Evolutionary conservation across 2,329 filamentous ascomycete species (phyloP), one percentile per base, ranked within the genome.

Genomic region (Trichoderma harzianum): DNA sequence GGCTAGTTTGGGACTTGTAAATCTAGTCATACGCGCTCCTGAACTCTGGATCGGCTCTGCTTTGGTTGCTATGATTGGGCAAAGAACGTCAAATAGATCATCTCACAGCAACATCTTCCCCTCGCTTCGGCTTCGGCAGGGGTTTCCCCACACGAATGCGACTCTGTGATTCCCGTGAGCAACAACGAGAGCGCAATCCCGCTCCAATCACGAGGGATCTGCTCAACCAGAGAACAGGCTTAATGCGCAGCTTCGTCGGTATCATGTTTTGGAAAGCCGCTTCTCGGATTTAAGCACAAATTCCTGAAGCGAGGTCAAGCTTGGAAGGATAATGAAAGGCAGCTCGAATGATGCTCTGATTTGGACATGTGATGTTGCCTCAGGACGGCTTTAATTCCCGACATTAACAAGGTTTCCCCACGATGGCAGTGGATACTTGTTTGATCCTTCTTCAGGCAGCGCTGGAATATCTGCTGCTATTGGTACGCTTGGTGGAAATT

Each of bases 381-480:
- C 55, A 34, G 30, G 57, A 60, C 30, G 57, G 57, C 57, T 62
- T 62, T 62, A 67, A 26, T 63, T 24, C 64, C 47, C 64, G 51
- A 66, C 11, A 26, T 32, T 21, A 66, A 66, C 47, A 67, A 36
- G 64, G 6, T 53, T 67, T 39, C 47, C 47, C 64, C 64, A 67
- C 30, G 64, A 67, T 67, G 26, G 36, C 18, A 57, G 64, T 57
- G 64, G 63, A 34, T 36, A 28, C 64, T 57, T 39, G 32, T 36
- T 39, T 67, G 47, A 67, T 67, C 64, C 64, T 67, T 36, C 47
- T 26, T 32, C 32, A 67, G 64, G 51, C 64, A 67, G 32, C 64
- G 30, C 30, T 64, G 26, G 24, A 16, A n/a, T 28, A 10, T 57
- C 16, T 36, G 10, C 5, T 21, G n/a, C 32, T 67, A 67, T 67